These are phyloP conservation scores for Jimgerdemannia lactiflua DNA, from an alignment of 192 early-diverging fungal species.

Conservation along the genomic window DNA sequence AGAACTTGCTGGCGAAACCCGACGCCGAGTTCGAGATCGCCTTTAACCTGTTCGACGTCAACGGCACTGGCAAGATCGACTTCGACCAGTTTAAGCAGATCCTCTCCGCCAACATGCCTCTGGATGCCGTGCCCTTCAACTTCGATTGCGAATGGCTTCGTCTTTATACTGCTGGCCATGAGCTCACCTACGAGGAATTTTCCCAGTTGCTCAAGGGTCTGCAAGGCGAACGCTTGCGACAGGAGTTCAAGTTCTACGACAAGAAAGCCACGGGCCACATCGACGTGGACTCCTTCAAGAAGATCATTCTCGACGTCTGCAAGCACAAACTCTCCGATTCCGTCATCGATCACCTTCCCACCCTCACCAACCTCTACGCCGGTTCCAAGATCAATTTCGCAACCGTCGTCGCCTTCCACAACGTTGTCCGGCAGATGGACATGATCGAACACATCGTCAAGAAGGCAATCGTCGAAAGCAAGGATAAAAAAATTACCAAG, in stretches of 20 bases:
- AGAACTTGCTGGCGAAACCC: slow-evolving; percentile 55
- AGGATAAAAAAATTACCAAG: slow-evolving; percentile 57
- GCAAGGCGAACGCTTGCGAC: slow-evolving; percentile 65
- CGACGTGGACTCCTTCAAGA: slow-evolving; percentile 52
- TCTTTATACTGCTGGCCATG: slow-evolving; percentile 62
- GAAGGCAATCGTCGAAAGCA: slow-evolving; percentile 42
- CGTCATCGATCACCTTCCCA: slow-evolving; percentile 61
- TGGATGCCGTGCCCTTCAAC: slow-evolving; percentile 62
- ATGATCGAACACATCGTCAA: slow-evolving; percentile 63
- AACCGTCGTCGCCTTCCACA: slow-evolving; percentile 60
- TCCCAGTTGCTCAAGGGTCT: slow-evolving; percentile 67
- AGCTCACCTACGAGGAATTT: slow-evolving; percentile 68
- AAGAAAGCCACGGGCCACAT: slow-evolving; percentile 60
- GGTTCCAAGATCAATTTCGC: slow-evolving; percentile 61
- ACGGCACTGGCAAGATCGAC: slow-evolving; percentile 58
- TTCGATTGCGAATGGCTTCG: slow-evolving; percentile 74
- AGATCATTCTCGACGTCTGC: slow-evolving; percentile 58
- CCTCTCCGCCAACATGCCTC: slow-evolving; percentile 44
- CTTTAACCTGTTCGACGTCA: slow-evolving; percentile 61
- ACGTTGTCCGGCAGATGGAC: slow-evolving; percentile 61
- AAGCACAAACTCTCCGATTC: slow-evolving; percentile 64
- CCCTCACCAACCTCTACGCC: slow-evolving; percentile 53
- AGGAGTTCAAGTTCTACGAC: slow-evolving; percentile 72
- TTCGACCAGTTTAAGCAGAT: slow-evolving; percentile 68
- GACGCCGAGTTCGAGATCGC: slow-evolving; percentile 76